A percentile compares a stretch with the other conserved stretches of the same genome.
These are phyloP conservation scores for Hebeloma cylindrosporum DNA, from an alignment of 768 basidiomycete genomes.

Conservation along the genomic window DNA sequence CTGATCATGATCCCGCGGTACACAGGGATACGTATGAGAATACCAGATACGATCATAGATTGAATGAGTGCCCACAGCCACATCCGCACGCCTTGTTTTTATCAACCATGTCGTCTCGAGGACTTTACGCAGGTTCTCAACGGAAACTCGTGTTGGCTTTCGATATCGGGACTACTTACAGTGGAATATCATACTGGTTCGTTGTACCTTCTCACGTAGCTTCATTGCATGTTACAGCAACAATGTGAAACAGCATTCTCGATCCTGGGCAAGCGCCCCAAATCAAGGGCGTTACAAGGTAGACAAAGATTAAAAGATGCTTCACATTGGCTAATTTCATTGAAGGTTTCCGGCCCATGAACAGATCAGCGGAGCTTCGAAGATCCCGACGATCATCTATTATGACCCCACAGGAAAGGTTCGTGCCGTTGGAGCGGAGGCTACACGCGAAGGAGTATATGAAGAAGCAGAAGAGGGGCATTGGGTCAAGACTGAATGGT, in stretches of 20 bases:
- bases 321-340: not conserved
- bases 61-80: too few relatives aligned
- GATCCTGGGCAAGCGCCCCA: constrained; percentile 33
- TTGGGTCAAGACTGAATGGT: constrained; percentile 53
- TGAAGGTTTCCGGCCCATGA: constrained; percentile 49
- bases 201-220: not conserved
- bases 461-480: constrained; percentile 42
- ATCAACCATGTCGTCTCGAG: constrained; percentile 10
- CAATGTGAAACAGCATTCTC: constrained; percentile 33
- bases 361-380: constrained; percentile 42
- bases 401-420: constrained; percentile 41
- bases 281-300: constrained; percentile 42
- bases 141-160: constrained; percentile 20
- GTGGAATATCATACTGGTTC: constrained; percentile 21
- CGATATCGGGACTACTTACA: constrained; percentile 21
- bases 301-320: constrained; percentile 6
- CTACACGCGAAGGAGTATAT: constrained; percentile 36
- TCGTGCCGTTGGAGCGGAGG: constrained; percentile 49
- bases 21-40: too few relatives aligned
- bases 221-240: not conserved
- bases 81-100: too few relatives aligned
- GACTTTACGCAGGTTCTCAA: constrained; percentile 14
- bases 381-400: constrained; percentile 32
- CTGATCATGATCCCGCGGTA: too few relatives aligned
- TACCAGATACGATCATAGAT: too few relatives aligned